A percentile compares a stretch with the other conserved stretches of the same genome.
These are phyloP conservation scores for Penicillium psychrofluorescens DNA, from an alignment of 495 filamentous ascomycete species.

Conservation along the genomic window DNA sequence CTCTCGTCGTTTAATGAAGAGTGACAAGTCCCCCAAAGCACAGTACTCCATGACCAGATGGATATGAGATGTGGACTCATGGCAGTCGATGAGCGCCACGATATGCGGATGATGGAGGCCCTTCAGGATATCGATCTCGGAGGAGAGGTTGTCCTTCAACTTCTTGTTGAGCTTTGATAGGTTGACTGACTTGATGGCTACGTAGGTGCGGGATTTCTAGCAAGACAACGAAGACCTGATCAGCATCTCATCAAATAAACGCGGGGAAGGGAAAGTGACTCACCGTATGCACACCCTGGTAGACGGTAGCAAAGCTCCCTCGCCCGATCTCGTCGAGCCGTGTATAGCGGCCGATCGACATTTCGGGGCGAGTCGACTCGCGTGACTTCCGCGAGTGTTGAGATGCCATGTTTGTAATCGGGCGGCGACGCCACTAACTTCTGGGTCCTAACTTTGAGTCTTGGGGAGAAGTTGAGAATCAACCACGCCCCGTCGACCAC, in stretches of 20 bases:
- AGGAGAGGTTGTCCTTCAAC: conserved; percentile 89
- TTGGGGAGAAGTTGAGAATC: conserved; percentile 5
- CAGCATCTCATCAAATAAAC: conserved; percentile 23
- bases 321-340: conserved; percentile 82
- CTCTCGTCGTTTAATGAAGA: conserved; percentile 91
- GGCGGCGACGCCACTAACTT: conserved; percentile 7
- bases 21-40: conserved; percentile 83
- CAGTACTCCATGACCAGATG: conserved; percentile 99
- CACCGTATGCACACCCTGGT: conserved; percentile 77
- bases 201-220: conserved; percentile 57
- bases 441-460: conserved; percentile 5
- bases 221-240: conserved; percentile 18
- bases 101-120: conserved; percentile 92
- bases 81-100: conserved; percentile 88
- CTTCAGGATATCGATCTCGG: conserved; percentile 91
- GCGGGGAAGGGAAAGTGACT: conserved; percentile 22
- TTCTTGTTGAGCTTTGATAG: conserved; percentile 85
- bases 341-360: conserved; percentile 68
- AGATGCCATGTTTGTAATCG: conserved; percentile 27
- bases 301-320: conserved; percentile 94
- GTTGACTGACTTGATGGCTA: conserved; percentile 95
- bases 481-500: conserved; percentile 29
- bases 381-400: conserved; percentile 37
- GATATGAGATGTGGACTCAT: conserved; percentile 78
- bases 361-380: conserved; percentile 42